These are phyloP conservation scores for Sphenostylis stenocarpa DNA, from an alignment of 306 rosid genomes.

Conservation along the genomic window DNA sequence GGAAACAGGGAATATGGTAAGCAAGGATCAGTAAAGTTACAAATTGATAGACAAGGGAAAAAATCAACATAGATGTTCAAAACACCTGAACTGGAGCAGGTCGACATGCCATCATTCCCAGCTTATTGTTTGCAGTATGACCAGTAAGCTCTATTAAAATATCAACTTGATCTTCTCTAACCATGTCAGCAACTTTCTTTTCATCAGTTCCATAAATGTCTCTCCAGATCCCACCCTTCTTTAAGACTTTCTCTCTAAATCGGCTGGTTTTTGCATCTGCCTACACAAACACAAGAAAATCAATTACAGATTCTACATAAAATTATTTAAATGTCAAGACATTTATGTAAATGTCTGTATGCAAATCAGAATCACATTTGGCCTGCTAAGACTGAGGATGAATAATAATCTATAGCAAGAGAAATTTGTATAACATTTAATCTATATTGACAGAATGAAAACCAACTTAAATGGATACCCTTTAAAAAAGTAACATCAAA, in stretches of 20 bases:
- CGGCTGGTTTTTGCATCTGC: constrained; percentile 92
- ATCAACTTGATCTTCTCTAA: constrained; percentile 91
- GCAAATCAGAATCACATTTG: background rate
- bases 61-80: background rate
- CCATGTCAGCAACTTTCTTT: constrained; percentile 83
- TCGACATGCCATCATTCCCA: constrained; percentile 98
- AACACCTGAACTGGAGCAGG: constrained; percentile 84
- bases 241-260: constrained; percentile 82
- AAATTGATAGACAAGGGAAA: background rate
- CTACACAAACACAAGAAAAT: constrained; percentile 53
- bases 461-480: background rate
- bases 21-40: background rate
- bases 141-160: constrained; percentile 96
- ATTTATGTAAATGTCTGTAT: background rate
- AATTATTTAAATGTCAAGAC: background rate
- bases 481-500: background rate
- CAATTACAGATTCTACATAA: constrained; percentile 9
- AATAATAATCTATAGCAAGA: background rate
- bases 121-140: constrained; percentile 94
- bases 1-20: background rate
- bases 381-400: background rate
- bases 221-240: constrained; percentile 90
- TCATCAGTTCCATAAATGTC: constrained; percentile 93
- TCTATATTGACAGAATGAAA: background rate
- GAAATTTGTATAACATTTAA: background rate